Conservation (phyloP, 208 protist genomes). For the Blechomonas ayalai region DNA sequence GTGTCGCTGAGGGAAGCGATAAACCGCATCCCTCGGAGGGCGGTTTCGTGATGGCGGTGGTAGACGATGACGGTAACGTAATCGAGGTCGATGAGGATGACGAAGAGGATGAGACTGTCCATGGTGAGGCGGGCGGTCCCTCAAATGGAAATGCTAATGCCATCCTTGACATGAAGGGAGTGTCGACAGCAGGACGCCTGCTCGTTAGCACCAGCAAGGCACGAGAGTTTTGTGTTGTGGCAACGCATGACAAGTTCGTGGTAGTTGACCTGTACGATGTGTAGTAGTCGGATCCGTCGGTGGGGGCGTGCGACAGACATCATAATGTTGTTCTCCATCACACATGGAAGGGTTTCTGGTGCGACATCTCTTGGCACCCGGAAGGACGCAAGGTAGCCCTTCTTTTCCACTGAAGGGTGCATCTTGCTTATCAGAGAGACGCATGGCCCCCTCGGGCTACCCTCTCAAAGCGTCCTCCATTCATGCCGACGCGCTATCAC, state of each 20-base stretch:
- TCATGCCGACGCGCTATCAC: too few species aligned
- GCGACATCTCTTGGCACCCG: too few species aligned
- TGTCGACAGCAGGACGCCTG: conserved; percentile 24
- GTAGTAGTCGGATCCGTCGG: background rate
- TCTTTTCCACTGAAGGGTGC: too few species aligned
- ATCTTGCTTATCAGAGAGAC: too few species aligned
- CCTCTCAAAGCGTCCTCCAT: too few species aligned
- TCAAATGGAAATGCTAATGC: conserved; percentile 5
- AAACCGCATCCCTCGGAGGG: conserved; percentile 3
- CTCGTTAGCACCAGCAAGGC: conserved; percentile 44
- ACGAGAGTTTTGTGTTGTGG: conserved; percentile 64
- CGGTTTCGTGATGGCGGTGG: conserved; percentile 23
- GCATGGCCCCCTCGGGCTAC: too few species aligned
- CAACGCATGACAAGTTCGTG: conserved; percentile 43
- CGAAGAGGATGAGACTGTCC: conserved; percentile 20
- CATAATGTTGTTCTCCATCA: too few species aligned
- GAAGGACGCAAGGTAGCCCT: too few species aligned
- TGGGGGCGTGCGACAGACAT: too few species aligned
- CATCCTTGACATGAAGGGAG: conserved; percentile 36
- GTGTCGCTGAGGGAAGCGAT: conserved; percentile 1
- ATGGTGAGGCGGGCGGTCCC: background rate
- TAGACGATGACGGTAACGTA: conserved; percentile 26
- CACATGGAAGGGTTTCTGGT: too few species aligned
- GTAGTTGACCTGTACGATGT: conserved; percentile 61
- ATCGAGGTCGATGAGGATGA: conserved; percentile 10